Base-by-base conservation (phyloP, 169 alveolate genomes). In the Plasmodium reichenowi region DNA sequence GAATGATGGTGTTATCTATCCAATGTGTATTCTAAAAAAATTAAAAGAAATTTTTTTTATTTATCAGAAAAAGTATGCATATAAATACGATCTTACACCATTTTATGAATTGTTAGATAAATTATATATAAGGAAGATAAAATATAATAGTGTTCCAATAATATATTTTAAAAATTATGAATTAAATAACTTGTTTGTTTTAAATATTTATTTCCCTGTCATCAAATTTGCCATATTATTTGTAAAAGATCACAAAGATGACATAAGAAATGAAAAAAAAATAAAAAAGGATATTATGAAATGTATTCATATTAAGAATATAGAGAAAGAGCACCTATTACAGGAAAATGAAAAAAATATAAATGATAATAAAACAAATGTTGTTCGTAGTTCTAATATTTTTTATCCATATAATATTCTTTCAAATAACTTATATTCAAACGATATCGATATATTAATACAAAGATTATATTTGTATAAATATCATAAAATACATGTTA, bases 151-250 rank as follows among this genome's bases (percentile, higher is more conserved):
- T 68, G 60, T 48, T 17, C 74, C 72, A 24, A 83, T 68, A 50
- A 50, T 83, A 68, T 83, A 56, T 83, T 83, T 83, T 38, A 83
- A 83, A 83, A 83, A 83, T 68, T 56, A 83, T 62, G 91, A 83
- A 43, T 54, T 83, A 13, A 32, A 83, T 56, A 67, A 68, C 54
- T 54, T 83, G 52, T 72, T 83, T 68, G 91, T 83, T 17, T 68
- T 83, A 83, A 68, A 68, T 83, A 54, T 68, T 29, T 83, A 43
- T 83, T 83, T 67, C 70, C 91, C 91, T n/a, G 43, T 60, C n/a
- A 15, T 83, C 15, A 83, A 83, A 22, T 83, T 83, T 60, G 29
- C 73, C n/a, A 83, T 83, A 17, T 8, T 68, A 17, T 83, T 83
- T 83, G 70, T 38, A 83, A 83, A 68, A 68, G 50, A 63, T 17